Conservation (phyloP, 2,329 filamentous ascomycete genomes). For the Diaporthe helianthi region DNA sequence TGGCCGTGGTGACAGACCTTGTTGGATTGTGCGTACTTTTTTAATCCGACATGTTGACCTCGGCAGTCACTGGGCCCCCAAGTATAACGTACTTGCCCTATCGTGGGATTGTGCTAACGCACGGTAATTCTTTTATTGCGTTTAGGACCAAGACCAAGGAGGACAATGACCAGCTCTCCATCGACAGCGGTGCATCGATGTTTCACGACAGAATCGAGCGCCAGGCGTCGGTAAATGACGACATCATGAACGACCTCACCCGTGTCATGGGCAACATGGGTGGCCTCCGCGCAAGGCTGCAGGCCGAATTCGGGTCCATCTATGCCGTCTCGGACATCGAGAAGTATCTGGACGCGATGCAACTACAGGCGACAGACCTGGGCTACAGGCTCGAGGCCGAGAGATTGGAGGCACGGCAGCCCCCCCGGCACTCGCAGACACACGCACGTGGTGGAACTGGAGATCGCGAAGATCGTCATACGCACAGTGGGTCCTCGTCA, state of each 20-base stretch:
- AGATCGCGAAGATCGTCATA: constrained; percentile 19
- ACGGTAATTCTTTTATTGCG: neutral
- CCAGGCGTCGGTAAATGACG: constrained; percentile 26
- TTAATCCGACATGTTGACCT: no score
- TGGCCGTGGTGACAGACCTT: constrained; percentile 51
- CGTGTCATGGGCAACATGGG: constrained; percentile 46
- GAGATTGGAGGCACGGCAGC: constrained; percentile 33
- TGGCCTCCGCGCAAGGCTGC: constrained; percentile 42
- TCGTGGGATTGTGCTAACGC: constrained; percentile 4
- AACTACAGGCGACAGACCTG: constrained; percentile 59
- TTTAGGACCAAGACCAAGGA: constrained; percentile 34
- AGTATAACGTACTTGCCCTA: no score
- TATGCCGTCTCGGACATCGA: constrained; percentile 74
- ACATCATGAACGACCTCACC: constrained; percentile 42
- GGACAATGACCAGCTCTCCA: constrained; percentile 34
- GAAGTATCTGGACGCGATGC: constrained; percentile 73
- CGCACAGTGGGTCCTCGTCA: constrained; percentile 39
- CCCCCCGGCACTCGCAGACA: constrained; percentile 3
- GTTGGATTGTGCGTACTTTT: constrained; percentile 46
- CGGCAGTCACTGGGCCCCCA: neutral
- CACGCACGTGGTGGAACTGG: constrained; percentile 19
- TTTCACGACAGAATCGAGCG: constrained; percentile 14
- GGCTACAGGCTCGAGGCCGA: constrained; percentile 25
- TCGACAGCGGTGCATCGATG: constrained; percentile 27
- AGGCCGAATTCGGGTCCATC: constrained; percentile 64